A percentile compares a stretch with the other conserved stretches of the same genome.
These are phyloP conservation scores for Aspergillus kassunensis DNA, from an alignment of 495 filamentous ascomycete species.

Conservation along the genomic window DNA sequence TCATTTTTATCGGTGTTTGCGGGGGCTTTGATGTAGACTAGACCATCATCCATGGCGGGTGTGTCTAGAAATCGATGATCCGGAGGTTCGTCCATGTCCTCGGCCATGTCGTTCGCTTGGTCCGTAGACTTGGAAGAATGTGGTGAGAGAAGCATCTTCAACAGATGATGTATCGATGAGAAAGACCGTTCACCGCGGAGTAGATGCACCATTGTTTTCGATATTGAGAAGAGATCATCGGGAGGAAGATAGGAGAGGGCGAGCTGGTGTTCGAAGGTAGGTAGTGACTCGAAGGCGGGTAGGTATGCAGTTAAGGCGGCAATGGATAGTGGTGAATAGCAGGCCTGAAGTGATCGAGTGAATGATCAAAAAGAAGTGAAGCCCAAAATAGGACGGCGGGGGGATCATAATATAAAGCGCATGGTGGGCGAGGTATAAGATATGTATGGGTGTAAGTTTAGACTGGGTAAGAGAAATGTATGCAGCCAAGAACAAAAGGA, in stretches of 20 bases:
- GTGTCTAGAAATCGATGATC: slow-evolving; percentile 33
- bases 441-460: slow-evolving; percentile 1
- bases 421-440: slow-evolving; percentile 21
- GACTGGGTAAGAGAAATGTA: slow-evolving; percentile 1
- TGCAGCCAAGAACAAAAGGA: slow-evolving; percentile 25
- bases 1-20: slow-evolving; percentile 50
- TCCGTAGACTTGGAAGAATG: slow-evolving; percentile 34
- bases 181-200: slow-evolving; percentile 37
- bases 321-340: slow-evolving; percentile 9
- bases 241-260: neutral
- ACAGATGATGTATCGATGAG: slow-evolving; percentile 38
- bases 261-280: slow-evolving; percentile 4
- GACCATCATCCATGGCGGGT: slow-evolving; percentile 28
- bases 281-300: slow-evolving; percentile 9
- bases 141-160: slow-evolving; percentile 46
- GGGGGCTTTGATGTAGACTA: slow-evolving; percentile 38
- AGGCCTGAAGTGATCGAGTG: no score
- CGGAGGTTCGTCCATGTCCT: slow-evolving; percentile 52
- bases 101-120: slow-evolving; percentile 42
- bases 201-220: slow-evolving; percentile 37
- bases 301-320: slow-evolving; percentile 10
- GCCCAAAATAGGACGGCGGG: slow-evolving; percentile 39
- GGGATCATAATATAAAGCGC: slow-evolving; percentile 45
- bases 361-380: slow-evolving; percentile 23
- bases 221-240: slow-evolving; percentile 13